Evolutionary conservation across 768 basidiomycete species (phyloP).

Genomic region (Terana coerulea): DNA sequence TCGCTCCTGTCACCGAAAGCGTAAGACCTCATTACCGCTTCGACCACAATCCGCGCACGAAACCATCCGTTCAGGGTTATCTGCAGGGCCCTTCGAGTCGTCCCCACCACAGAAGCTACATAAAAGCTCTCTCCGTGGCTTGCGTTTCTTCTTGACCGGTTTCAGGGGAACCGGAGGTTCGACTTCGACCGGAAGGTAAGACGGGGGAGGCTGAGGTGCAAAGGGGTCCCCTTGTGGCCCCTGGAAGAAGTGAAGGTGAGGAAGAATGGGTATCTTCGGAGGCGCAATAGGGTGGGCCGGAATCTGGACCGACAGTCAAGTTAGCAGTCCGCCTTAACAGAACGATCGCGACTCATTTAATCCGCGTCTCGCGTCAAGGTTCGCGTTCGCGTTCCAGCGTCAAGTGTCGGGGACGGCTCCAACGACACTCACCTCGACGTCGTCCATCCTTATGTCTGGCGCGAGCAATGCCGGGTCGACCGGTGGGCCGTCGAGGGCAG

Average conservation of each 20-base stretch:
- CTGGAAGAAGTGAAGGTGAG: conserved; percentile 55
- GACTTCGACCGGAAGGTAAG: conserved; percentile 46
- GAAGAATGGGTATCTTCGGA: conserved; percentile 17
- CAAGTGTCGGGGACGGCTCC: conserved; percentile 3
- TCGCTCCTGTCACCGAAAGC: background rate
- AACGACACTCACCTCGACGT: conserved; percentile 18
- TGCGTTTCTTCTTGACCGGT: conserved; percentile 44
- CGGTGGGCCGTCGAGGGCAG: conserved; percentile 45
- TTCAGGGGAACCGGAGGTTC: conserved; percentile 36
- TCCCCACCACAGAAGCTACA: conserved; percentile 81
- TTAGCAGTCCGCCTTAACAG: conserved; percentile 14
- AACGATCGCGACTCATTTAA: conserved; percentile 18
- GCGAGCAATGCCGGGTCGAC: conserved; percentile 24
- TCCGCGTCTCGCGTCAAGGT: conserved; percentile 21
- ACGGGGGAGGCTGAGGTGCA: conserved; percentile 55
- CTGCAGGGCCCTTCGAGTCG: conserved; percentile 52
- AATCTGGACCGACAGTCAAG: conserved; percentile 2
- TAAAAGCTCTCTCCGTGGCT: conserved; percentile 49
- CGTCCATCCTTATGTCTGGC: conserved; percentile 7
- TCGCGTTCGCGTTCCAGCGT: conserved; percentile 14
- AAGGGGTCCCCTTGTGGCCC: conserved; percentile 84
- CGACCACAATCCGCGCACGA: conserved; percentile 81
- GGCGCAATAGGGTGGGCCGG: conserved; percentile 8
- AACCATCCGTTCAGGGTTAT: conserved; percentile 63
- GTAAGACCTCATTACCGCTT: conserved; percentile 54